Base-by-base conservation (phyloP, 164 flowering plant species). In the Santalum album region DNA sequence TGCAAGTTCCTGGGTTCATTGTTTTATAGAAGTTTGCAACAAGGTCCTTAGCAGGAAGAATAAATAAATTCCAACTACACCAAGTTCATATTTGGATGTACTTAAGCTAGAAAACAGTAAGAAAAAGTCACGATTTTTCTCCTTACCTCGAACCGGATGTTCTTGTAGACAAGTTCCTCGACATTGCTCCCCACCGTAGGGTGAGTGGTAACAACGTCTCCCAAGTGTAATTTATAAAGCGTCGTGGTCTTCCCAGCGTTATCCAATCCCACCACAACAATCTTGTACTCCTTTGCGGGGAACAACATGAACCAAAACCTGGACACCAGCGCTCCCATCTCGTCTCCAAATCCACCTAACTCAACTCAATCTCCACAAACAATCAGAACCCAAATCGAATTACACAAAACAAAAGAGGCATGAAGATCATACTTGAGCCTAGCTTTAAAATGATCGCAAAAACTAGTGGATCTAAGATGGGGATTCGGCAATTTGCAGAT, bases 141-240 rank as follows among this genome's bases (percentile, higher is more conserved):
- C n/a, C n/a, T 50, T 47, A 91, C 98, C 98, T 88, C 98, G 40
- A 92, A 92, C 24, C 98, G 83, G 25, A 92, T 92, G 61, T 92
- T 92, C 75, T 92, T 92, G 59, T 92, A 92, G 19, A 89, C 94
- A 54, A 92, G 78, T 69, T 92, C 98, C 66, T 92, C 98, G 0
- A 92, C 98, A 56, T 92, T 92, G 81, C 98, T 92, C 14, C 98
- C 98, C 29, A 92, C 98, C 0, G 98, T 92, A 12, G 98, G 96
- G 65, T 92, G 87, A 0, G 98, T 92, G 32, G 89, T 81, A 22
- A 92, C 95, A 42, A 92, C 98, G 64, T 92, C 98, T n/a, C 98
- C 96, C 36, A 92, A 71, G 65, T 92, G 96, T 47, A 92, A 73
- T 63, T 92, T 92, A 69, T 92, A 92, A 49, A 92, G 91, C 49